These are phyloP conservation scores for Rutstroemia sp. DNA, from an alignment of 2,329 filamentous ascomycete species.

Conservation along the genomic window DNA sequence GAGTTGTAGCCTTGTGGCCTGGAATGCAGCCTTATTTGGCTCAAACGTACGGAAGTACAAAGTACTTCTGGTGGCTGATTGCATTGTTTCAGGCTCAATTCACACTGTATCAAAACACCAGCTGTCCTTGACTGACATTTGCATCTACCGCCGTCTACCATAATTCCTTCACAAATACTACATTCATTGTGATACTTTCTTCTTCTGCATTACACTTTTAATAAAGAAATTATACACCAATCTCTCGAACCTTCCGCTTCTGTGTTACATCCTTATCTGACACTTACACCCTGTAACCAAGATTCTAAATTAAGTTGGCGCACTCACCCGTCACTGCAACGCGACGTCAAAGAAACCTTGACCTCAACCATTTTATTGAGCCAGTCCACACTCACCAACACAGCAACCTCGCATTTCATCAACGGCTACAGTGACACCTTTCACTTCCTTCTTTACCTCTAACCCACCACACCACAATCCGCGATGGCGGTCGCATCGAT, in stretches of 20 bases:
- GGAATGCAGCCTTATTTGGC: too few species aligned
- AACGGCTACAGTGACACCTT: too few species aligned
- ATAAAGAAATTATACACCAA: background rate
- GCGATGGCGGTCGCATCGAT: constrained; percentile 66
- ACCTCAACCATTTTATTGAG: too few species aligned
- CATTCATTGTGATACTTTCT: background rate
- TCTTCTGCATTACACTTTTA: background rate
- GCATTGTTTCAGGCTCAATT: too few species aligned
- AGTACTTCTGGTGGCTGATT: too few species aligned
- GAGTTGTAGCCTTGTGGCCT: too few species aligned
- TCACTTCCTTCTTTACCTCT: too few species aligned
- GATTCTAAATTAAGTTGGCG: background rate
- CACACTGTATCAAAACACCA: background rate
- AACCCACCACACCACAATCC: background rate
- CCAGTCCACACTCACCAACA: background rate
- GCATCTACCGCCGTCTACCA: background rate
- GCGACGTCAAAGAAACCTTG: too few species aligned
- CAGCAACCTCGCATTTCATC: background rate
- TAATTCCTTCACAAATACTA: background rate
- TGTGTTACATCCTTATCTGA: too few species aligned
- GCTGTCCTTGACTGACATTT: background rate
- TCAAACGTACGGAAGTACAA: too few species aligned
- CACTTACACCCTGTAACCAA: too few species aligned
- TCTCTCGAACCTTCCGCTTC: background rate
- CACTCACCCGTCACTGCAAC: background rate